These are phyloP conservation scores for Colletotrichum navitas DNA, from an alignment of 2,329 filamentous ascomycete genomes.

Conservation along the genomic window DNA sequence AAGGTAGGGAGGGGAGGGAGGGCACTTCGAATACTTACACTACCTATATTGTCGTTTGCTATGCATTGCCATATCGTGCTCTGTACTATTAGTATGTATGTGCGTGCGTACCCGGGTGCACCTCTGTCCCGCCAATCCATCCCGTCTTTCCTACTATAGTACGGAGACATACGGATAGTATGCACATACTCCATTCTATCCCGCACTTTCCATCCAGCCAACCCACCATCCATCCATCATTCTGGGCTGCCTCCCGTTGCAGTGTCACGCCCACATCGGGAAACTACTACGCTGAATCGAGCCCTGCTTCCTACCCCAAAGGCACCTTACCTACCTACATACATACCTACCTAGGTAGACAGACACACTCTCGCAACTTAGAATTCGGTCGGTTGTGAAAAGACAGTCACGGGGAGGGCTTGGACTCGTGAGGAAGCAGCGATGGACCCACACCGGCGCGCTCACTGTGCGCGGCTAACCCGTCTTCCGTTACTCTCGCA, in stretches of 20 bases:
- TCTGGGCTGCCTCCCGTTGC: slow-evolving; percentile 1
- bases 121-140: slow-evolving; percentile 31
- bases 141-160: slow-evolving; percentile 4
- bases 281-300: background rate
- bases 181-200: slow-evolving; percentile 25
- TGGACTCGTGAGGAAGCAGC: slow-evolving; percentile 2
- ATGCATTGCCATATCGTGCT: slow-evolving; percentile 1
- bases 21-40: too few species aligned
- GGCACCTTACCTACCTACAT: too few species aligned
- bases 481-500: background rate
- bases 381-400: background rate
- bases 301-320: background rate
- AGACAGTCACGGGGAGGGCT: background rate
- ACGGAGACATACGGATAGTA: background rate
- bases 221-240: background rate
- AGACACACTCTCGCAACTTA: background rate
- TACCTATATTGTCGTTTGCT: slow-evolving; percentile 10
- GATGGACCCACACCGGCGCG: background rate
- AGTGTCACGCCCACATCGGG: background rate
- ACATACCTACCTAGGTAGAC: too few species aligned
- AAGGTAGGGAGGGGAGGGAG: slow-evolving; percentile 3
- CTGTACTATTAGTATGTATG: background rate
- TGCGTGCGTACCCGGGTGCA: background rate
- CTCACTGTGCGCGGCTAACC: slow-evolving; percentile 5
- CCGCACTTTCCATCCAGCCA: slow-evolving; percentile 22